Percentiles rank a stretch among this genome's conserved stretches.
These are phyloP conservation scores for Arabis alpina DNA, from an alignment of 345 rosid species.

Conservation along the genomic window DNA sequence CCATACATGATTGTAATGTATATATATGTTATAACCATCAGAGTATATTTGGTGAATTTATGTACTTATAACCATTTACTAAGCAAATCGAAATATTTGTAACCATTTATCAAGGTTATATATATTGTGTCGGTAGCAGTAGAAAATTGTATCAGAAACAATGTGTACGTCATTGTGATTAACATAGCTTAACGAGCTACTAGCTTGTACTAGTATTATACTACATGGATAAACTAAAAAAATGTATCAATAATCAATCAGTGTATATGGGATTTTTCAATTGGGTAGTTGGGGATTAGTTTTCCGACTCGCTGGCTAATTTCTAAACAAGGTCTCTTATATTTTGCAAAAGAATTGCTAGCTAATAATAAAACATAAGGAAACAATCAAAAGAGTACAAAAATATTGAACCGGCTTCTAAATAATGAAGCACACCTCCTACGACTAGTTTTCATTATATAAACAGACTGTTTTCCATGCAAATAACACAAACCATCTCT, in stretches of 20 bases:
- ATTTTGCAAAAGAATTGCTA: neutral
- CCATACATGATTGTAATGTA: neutral
- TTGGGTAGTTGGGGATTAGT: constrained; percentile 37
- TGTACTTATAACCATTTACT: neutral
- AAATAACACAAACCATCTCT: constrained; percentile 30
- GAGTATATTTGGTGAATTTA: no score
- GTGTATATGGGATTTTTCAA: neutral
- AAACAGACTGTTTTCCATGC: constrained; percentile 22
- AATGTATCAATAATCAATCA: neutral
- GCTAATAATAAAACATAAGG: constrained; percentile 18
- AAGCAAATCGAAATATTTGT: neutral
- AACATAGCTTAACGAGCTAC: constrained; percentile 17
- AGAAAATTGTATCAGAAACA: neutral
- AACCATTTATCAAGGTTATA: neutral
- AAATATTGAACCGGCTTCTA: constrained; percentile 8
- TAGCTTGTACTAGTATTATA: constrained; percentile 4
- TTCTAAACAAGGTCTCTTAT: constrained; percentile 16
- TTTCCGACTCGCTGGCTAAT: neutral
- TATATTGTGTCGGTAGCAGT: constrained; percentile 9
- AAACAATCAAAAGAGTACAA: constrained; percentile 22
- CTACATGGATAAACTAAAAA: neutral
- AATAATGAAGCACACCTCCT: constrained; percentile 24
- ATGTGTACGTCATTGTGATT: constrained; percentile 29
- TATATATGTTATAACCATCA: no score
- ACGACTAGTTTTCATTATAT: constrained; percentile 26